Conservation (phyloP, 2,329 filamentous ascomycete species). For the Tolypocladium pustulatum region DNA sequence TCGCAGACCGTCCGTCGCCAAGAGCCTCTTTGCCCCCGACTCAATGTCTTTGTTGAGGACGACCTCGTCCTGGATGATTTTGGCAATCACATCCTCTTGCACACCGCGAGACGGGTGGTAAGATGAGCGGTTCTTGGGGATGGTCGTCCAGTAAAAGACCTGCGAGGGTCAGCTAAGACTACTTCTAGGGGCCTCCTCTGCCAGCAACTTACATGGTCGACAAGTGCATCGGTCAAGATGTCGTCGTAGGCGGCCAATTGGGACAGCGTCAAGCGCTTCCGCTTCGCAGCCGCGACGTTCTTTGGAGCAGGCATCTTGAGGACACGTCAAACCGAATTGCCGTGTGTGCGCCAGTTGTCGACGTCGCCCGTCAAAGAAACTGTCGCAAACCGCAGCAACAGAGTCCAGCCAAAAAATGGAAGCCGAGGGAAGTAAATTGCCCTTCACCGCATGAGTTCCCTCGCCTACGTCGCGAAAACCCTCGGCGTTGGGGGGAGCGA, state of each 20-base stretch:
- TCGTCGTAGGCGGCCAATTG: conserved; percentile 93
- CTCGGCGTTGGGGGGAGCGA: background rate
- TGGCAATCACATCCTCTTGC: conserved; percentile 49
- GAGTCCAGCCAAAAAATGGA: background rate
- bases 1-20: conserved; percentile 62
- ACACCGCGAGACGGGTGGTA: conserved; percentile 79
- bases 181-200: background rate
- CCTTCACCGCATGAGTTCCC: background rate
- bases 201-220: conserved; percentile 70
- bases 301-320: conserved; percentile 25
- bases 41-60: conserved; percentile 64
- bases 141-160: conserved; percentile 94
- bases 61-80: conserved; percentile 54
- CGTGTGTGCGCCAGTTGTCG: background rate
- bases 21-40: conserved; percentile 60
- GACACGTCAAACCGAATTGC: background rate
- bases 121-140: conserved; percentile 84
- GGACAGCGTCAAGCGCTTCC: conserved; percentile 68
- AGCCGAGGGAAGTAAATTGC: background rate
- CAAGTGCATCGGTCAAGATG: conserved; percentile 84
- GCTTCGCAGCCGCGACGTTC: conserved; percentile 34
- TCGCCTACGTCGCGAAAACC: background rate
- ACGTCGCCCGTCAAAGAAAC: background rate
- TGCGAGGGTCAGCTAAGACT: conserved; percentile 25
- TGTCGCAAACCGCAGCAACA: background rate